Base-by-base conservation (phyloP, 2,329 filamentous ascomycete species). In the Neobulgaria alba region DNA sequence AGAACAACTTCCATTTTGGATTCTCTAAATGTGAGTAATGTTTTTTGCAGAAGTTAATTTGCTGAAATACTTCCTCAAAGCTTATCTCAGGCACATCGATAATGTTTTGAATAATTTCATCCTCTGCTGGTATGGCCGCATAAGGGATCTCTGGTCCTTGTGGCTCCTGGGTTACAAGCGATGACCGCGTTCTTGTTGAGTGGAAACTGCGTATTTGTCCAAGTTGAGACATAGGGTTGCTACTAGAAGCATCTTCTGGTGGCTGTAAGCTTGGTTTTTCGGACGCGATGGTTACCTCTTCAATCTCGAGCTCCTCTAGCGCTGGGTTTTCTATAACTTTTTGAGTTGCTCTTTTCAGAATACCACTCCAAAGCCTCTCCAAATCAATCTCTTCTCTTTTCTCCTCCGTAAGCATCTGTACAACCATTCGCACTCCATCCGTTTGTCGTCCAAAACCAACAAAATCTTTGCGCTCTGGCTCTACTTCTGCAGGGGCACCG, bases 371-470 rank as follows among this genome's bases (percentile, higher is more conserved):
- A 9, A 85, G 60, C 12, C 67, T 69, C 54, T 85, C 81, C 39
- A 85, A 61, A 55, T 84, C 74, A 23, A 83, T 68, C 51, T 84
- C 77, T 20, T 66, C 71, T 51, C 81, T 66, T 63, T 83, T 85
- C 56, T 81, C 77, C 49, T 82, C 77, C 0, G 78, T 84, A 57
- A 85, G 74, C 65, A 85, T 74, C 59, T 85, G 81, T 29, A 85
- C 74, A 23, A 85, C 79, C 38, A 85, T 67, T 39, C 72, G 75
- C 2, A 75, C 74, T 1, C 75, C 76, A 7, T 68, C 64, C 8
- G 63, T 67, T 41, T 67, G 57, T 26, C 67, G 66, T 2, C 87
- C 85, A 56, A 95, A 95, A 0, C 90, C 90, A 23, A 87, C 79
- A 42, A 89, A 77, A 7, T 73, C 69, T 12, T 67, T 64, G 15